Percentiles rank a stretch among this genome's conserved stretches.
Evolutionary conservation across 176 grass and related monocot genomes (phyloP).

Genomic region (Pontederia crassipes): DNA sequence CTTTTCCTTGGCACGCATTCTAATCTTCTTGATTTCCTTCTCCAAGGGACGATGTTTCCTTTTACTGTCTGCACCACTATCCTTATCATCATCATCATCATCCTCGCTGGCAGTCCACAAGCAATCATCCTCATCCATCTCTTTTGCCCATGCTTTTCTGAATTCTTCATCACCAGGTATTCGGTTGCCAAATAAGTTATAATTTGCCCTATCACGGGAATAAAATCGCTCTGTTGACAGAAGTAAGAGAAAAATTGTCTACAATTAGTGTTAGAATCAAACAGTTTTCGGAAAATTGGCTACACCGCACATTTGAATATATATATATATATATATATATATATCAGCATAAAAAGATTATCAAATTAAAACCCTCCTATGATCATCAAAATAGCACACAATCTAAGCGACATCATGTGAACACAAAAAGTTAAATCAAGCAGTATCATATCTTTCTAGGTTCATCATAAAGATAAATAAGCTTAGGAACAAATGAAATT

Average conservation of each 20-base stretch:
- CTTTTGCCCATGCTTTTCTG: slow-evolving; percentile 70
- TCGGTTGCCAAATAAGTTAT: slow-evolving; percentile 72
- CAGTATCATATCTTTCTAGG: no score
- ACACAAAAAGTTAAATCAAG: no score
- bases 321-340: no score
- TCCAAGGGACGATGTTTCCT: slow-evolving; percentile 42
- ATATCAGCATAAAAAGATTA: no score
- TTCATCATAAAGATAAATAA: no score
- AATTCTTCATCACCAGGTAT: slow-evolving; percentile 76
- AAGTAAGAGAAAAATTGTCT: background rate
- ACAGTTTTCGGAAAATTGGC: no score
- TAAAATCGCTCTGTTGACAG: slow-evolving; percentile 46
- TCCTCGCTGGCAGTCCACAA: slow-evolving; percentile 88
- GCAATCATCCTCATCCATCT: slow-evolving; percentile 81
- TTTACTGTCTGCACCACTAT: slow-evolving; percentile 37
- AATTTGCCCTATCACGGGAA: slow-evolving; percentile 34
- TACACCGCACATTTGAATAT: no score
- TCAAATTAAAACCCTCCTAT: no score
- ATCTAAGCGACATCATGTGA: no score
- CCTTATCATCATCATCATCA: slow-evolving; percentile 46
- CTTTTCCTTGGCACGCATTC: slow-evolving; percentile 56
- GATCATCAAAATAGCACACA: no score
- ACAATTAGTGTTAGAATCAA: no score
- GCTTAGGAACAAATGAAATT: no score
- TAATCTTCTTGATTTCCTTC: slow-evolving; percentile 82